These are phyloP conservation scores for Trichosporon sp. DNA, from an alignment of 1,284 basidiomycete genomes.

Conservation along the genomic window DNA sequence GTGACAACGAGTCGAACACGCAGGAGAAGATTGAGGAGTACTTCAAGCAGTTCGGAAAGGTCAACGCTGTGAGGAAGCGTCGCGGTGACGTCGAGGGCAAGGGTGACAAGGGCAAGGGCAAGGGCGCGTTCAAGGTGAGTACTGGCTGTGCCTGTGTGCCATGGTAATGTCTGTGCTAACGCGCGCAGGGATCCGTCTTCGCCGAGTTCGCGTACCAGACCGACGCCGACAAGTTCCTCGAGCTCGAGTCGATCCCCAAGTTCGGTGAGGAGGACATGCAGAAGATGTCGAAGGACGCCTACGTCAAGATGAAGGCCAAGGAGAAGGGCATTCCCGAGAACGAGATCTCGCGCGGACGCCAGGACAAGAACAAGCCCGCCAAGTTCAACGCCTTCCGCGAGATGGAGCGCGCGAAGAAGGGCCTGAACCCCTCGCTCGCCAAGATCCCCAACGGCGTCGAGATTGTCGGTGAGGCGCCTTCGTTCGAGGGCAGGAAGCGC, in stretches of 20 bases:
- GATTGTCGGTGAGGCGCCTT: constrained; percentile 31
- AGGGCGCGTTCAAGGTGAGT: constrained; percentile 70
- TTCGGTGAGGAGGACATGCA: constrained; percentile 71
- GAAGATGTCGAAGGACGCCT: constrained; percentile 87
- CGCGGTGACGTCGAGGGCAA: constrained; percentile 56
- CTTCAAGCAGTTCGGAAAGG: constrained; percentile 74
- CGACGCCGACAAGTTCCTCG: constrained; percentile 70
- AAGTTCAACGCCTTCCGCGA: constrained; percentile 86
- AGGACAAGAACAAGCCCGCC: constrained; percentile 37
- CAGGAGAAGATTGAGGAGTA: constrained; percentile 77
- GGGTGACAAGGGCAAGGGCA: constrained; percentile 55
- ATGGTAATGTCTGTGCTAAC: constrained; percentile 19
- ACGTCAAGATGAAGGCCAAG: constrained; percentile 95
- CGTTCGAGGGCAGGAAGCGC: constrained; percentile 32
- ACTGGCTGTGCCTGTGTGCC: background rate
- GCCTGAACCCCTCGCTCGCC: constrained; percentile 34
- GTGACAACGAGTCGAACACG: constrained; percentile 57
- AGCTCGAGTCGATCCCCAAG: constrained; percentile 69
- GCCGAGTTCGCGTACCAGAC: constrained; percentile 77
- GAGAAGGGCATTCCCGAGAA: constrained; percentile 69
- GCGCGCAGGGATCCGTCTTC: constrained; percentile 77
- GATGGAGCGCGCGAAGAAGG: constrained; percentile 57
- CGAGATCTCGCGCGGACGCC: constrained; percentile 54
- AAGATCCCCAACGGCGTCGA: constrained; percentile 42
- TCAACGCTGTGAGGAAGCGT: constrained; percentile 78